These are phyloP conservation scores for Solanum medicagineum DNA, from an alignment of 257 asterid species.

Conservation along the genomic window DNA sequence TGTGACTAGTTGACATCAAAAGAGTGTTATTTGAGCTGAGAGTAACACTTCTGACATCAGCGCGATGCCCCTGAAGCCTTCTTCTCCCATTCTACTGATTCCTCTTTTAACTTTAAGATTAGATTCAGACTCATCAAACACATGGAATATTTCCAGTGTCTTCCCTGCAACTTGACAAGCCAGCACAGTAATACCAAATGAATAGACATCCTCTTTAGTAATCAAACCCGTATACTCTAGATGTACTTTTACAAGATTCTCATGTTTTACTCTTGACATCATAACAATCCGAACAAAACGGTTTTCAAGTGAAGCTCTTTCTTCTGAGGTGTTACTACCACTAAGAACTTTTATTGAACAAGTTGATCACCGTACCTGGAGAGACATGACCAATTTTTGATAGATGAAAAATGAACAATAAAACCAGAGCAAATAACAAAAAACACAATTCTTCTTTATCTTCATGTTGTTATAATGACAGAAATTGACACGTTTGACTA, in stretches of 20 bases:
- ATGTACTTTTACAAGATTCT: constrained; percentile 83
- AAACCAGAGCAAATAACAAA: not conserved
- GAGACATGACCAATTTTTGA: not conserved
- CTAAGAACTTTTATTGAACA: constrained; percentile 85
- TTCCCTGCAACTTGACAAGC: constrained; percentile 97
- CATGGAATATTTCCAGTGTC: constrained; percentile 66
- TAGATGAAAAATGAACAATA: not conserved
- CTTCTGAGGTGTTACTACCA: constrained; percentile 53
- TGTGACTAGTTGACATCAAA: constrained; percentile 86
- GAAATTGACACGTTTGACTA: not conserved
- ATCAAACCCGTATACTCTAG: no score
- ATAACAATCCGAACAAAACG: constrained; percentile 77
- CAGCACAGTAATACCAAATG: constrained; percentile 9
- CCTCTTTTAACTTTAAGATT: constrained; percentile 86
- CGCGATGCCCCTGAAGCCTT: constrained; percentile 92
- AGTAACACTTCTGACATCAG: constrained; percentile 79
- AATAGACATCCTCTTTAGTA: no score
- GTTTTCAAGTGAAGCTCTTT: constrained; percentile 60
- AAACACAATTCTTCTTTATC: not conserved
- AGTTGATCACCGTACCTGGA: constrained; percentile 71
- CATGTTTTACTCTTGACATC: constrained; percentile 94
- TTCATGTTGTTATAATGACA: not conserved
- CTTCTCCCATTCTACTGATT: constrained; percentile 52
- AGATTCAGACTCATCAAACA: constrained; percentile 76
- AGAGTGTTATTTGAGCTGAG: constrained; percentile 90